These are phyloP conservation scores for Eudorina sp. DNA, from an alignment of 139 green algal genomes.

Conservation along the genomic window DNA sequence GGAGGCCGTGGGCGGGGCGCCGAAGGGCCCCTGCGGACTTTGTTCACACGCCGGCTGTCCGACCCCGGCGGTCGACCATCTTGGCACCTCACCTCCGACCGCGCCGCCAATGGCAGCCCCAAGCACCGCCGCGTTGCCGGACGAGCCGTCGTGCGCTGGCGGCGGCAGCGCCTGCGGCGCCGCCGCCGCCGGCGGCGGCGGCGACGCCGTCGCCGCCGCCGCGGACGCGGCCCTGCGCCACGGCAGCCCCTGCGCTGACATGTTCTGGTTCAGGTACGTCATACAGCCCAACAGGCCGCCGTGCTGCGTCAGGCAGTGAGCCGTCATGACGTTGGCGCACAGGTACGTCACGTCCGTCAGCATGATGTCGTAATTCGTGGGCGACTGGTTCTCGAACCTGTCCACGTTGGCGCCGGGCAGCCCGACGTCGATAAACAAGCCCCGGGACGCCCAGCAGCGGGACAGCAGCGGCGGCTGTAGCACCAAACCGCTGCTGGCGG, in stretches of 20 bases:
- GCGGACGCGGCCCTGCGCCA: too few species aligned
- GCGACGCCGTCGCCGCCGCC: too few species aligned
- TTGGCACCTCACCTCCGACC: background rate
- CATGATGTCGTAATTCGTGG: background rate
- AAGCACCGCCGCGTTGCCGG: background rate
- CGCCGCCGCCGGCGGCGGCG: background rate
- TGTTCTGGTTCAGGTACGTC: background rate
- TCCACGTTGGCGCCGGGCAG: background rate
- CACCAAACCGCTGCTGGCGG: too few species aligned
- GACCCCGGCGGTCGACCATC: background rate
- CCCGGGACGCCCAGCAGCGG: constrained; percentile 13
- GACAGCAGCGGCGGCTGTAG: background rate
- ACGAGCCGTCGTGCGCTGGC: background rate
- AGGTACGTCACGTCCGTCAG: constrained; percentile 2
- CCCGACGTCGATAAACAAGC: background rate
- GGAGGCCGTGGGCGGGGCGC: too few species aligned
- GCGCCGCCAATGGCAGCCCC: background rate
- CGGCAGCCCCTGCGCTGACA: background rate
- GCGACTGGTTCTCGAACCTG: background rate
- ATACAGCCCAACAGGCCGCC: background rate
- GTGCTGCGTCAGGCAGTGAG: background rate
- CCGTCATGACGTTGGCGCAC: constrained; percentile 7
- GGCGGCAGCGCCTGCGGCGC: background rate
- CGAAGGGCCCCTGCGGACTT: too few species aligned
- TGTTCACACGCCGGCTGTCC: too few species aligned